phyloP scores from a whole-genome alignment of 2,329 filamentous ascomycete genomes.

The Xylaria sp. region DNA sequence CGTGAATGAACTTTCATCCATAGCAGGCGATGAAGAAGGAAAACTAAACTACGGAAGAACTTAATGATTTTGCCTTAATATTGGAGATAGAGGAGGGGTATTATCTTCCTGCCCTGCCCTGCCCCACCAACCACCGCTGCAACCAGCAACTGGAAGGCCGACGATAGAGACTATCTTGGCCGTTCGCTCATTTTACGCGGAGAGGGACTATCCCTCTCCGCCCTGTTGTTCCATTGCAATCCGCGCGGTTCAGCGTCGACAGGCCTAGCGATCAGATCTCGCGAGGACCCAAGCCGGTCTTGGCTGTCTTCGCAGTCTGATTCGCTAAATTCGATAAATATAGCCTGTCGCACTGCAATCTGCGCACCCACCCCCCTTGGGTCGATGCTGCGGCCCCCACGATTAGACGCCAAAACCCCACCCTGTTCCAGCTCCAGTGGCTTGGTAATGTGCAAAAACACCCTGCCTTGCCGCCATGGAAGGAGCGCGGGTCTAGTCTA shows the following conservation, averaged over 20 bases:
- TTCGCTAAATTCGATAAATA: conserved; percentile 17
- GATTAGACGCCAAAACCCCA: conserved; percentile 40
- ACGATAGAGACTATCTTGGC: conserved; percentile 34
- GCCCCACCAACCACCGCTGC: conserved; percentile 8
- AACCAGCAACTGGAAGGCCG: conserved; percentile 33
- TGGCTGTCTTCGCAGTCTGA: conserved; percentile 42
- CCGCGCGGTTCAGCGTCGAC: conserved; percentile 43
- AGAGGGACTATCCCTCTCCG: conserved; percentile 4
- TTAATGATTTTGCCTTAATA: conserved; percentile 32
- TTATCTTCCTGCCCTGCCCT: conserved; percentile 2
- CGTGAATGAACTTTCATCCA: conserved; percentile 43
- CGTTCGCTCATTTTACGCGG: conserved; percentile 40
- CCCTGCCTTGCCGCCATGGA: conserved; percentile 6
- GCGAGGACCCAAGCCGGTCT: conserved; percentile 57
- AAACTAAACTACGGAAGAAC: conserved; percentile 43
- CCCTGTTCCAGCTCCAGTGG: conserved; percentile 22
- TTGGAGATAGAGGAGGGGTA: conserved; percentile 23
- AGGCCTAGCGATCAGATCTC: conserved; percentile 35
- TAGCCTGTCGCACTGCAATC: conserved; percentile 39
- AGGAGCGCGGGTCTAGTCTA: conserved; percentile 27
- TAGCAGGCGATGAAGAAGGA: conserved; percentile 36
- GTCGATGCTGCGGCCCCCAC: conserved; percentile 66
- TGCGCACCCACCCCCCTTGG: conserved; percentile 54
- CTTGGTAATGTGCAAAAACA: neutral
- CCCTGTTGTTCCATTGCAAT: conserved; percentile 50